A percentile compares a stretch with the other conserved stretches of the same genome.
phyloP scores from a whole-genome alignment of 2,329 filamentous ascomycete genomes.

The Lachnellula arida region DNA sequence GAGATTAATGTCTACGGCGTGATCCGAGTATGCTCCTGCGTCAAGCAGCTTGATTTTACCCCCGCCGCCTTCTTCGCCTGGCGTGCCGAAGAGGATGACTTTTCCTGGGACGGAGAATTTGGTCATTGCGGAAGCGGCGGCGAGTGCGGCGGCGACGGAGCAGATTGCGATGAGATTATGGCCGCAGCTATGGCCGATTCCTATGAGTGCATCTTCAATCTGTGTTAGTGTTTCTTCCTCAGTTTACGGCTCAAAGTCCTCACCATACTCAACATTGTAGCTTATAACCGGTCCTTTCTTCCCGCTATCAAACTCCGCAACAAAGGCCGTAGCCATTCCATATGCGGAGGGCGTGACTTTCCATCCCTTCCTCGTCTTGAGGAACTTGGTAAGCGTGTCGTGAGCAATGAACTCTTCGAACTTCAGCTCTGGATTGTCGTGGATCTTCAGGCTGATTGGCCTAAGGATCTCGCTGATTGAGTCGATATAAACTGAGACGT shows the following conservation, averaged over 20 bases:
- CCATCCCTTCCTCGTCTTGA: constrained; percentile 42
- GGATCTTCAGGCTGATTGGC: constrained; percentile 43
- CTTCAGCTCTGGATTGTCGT: constrained; percentile 46
- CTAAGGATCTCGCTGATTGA: constrained; percentile 37
- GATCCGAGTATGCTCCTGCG: constrained; percentile 39
- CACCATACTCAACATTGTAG: constrained; percentile 43
- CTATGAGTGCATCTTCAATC: constrained; percentile 38
- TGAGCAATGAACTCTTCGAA: constrained; percentile 50
- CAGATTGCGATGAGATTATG: constrained; percentile 41
- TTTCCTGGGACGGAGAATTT: constrained; percentile 23
- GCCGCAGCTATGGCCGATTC: constrained; percentile 39
- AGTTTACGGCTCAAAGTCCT: constrained; percentile 33
- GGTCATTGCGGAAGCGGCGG: constrained; percentile 22
- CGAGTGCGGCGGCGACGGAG: constrained; percentile 36
- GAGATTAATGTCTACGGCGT: constrained; percentile 33
- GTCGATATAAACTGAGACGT: constrained; percentile 37
- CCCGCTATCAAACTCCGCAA: constrained; percentile 38
- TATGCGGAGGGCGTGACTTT: constrained; percentile 47
- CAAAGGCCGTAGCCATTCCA: constrained; percentile 48
- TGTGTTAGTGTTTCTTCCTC: not conserved
- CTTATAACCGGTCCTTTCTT: constrained; percentile 40
- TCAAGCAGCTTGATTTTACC: constrained; percentile 42
- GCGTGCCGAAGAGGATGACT: constrained; percentile 30
- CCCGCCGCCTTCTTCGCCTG: constrained; percentile 28
- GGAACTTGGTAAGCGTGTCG: constrained; percentile 44